These are phyloP conservation scores for Pseudocercospora macadamiae DNA, from an alignment of 2,329 filamentous ascomycete species.

Conservation along the genomic window DNA sequence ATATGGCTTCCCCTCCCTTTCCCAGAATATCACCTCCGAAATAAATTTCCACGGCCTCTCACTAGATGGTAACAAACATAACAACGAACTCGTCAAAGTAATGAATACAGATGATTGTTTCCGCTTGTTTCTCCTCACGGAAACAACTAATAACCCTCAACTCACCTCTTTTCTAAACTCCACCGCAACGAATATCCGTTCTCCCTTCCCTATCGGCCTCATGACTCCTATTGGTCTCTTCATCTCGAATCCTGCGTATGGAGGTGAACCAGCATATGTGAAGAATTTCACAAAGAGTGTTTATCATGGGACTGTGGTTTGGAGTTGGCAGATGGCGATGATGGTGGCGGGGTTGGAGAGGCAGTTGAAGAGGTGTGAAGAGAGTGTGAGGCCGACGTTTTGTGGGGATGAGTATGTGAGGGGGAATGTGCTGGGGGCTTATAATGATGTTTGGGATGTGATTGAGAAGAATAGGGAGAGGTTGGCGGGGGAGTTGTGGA, in stretches of 20 bases:
- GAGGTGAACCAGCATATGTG: slow-evolving; percentile 50
- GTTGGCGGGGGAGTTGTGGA: slow-evolving; percentile 65
- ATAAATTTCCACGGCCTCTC: slow-evolving; percentile 61
- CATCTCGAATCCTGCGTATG: slow-evolving; percentile 64
- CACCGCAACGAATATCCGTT: slow-evolving; percentile 60
- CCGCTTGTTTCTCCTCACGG: slow-evolving; percentile 61
- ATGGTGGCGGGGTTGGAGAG: slow-evolving; percentile 63
- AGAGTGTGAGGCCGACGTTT: slow-evolving; percentile 54
- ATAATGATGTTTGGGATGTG: slow-evolving; percentile 62
- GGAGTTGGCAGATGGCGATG: slow-evolving; percentile 67
- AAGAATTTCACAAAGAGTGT: slow-evolving; percentile 58
- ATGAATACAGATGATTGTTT: slow-evolving; percentile 69
- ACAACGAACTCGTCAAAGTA: slow-evolving; percentile 56
- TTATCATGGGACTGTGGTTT: slow-evolving; percentile 67
- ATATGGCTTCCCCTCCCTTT: slow-evolving; percentile 50
- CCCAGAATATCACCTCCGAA: slow-evolving; percentile 46
- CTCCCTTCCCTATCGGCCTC: slow-evolving; percentile 62
- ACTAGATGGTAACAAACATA: slow-evolving; percentile 58
- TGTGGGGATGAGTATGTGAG: slow-evolving; percentile 52
- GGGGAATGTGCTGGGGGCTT: slow-evolving; percentile 50
- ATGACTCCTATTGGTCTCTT: slow-evolving; percentile 60
- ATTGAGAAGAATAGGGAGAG: slow-evolving; percentile 59
- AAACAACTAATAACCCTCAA: slow-evolving; percentile 59
- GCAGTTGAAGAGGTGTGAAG: slow-evolving; percentile 61
- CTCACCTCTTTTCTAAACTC: slow-evolving; percentile 64